Conservation (phyloP, 2,329 filamentous ascomycete genomes). For the Xylogone sp. region DNA sequence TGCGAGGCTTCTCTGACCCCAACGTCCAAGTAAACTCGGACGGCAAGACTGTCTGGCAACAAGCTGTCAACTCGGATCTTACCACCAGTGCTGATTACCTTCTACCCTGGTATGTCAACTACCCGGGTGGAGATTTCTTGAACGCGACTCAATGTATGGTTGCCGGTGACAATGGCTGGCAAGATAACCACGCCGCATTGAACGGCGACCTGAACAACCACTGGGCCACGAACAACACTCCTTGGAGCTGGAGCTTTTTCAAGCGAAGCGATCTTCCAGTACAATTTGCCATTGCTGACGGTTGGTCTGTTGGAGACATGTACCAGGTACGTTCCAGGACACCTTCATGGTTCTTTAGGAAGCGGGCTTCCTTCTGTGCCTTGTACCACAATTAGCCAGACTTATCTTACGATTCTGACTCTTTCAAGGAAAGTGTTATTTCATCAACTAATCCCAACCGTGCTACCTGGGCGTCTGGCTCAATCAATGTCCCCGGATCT, state of each 20-base stretch:
- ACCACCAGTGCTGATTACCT: conserved; percentile 39
- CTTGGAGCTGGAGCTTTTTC: conserved; percentile 48
- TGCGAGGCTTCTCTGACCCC: conserved; percentile 52
- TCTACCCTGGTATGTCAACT: conserved; percentile 52
- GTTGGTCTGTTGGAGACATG: conserved; percentile 53
- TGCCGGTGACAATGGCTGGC: conserved; percentile 48
- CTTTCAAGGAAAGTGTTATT: conserved; percentile 36
- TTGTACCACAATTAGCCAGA: too few species aligned
- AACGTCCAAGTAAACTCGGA: conserved; percentile 46
- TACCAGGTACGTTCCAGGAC: conserved; percentile 36
- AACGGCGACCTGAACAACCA: conserved; percentile 48
- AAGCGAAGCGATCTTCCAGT: conserved; percentile 49
- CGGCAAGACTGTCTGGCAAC: conserved; percentile 16
- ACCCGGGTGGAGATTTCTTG: conserved; percentile 44
- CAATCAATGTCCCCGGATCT: conserved; percentile 39
- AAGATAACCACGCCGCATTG: conserved; percentile 46
- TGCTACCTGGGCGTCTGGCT: conserved; percentile 40
- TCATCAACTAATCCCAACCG: conserved; percentile 42
- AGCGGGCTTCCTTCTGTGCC: too few species aligned
- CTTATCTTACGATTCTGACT: background rate
- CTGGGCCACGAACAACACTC: conserved; percentile 51
- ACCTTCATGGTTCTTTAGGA: background rate
- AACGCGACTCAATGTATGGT: conserved; percentile 52
- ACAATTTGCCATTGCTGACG: conserved; percentile 51
- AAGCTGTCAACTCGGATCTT: conserved; percentile 13